Percentiles rank a stretch among this genome's conserved stretches.
These are phyloP conservation scores for Euphrasia arctica DNA, from an alignment of 305 asterid species.

Conservation along the genomic window DNA sequence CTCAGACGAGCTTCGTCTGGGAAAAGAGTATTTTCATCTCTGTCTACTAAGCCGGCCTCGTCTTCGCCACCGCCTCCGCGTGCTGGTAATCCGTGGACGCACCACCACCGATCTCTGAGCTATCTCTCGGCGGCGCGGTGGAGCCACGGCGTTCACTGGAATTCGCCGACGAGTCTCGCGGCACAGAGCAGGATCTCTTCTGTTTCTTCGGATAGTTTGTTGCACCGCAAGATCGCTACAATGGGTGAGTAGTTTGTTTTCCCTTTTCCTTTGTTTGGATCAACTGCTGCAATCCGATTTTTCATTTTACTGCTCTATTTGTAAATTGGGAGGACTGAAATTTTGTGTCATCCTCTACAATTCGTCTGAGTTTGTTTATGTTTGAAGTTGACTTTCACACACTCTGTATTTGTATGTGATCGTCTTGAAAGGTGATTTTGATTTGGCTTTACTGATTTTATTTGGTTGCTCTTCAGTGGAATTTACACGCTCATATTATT, in stretches of 20 bases:
- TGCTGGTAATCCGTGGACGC: conserved; percentile 12
- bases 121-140: conserved; percentile 59
- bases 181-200: conserved; percentile 74
- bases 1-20: conserved; percentile 49
- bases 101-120: conserved; percentile 43
- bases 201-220: conserved; percentile 32
- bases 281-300: not conserved
- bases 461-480: no score
- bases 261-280: not conserved
- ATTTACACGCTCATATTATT: no score
- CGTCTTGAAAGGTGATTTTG: no score
- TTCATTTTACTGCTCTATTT: not conserved
- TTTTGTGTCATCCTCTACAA: no score
- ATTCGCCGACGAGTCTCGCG: conserved; percentile 57
- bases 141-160: conserved; percentile 93
- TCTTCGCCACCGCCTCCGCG: conserved; percentile 17
- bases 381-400: conserved; percentile 25
- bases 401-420: not conserved
- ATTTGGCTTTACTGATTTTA: no score
- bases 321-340: not conserved
- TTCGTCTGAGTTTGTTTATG: not conserved
- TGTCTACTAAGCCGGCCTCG: conserved; percentile 28
- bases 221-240: conserved; percentile 71
- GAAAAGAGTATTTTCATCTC: conserved; percentile 35
- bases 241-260: conserved; percentile 49